Evolutionary conservation across 371 early-diverging fungal species (phyloP).

Genomic region (Choanephora cucurbitarum): DNA sequence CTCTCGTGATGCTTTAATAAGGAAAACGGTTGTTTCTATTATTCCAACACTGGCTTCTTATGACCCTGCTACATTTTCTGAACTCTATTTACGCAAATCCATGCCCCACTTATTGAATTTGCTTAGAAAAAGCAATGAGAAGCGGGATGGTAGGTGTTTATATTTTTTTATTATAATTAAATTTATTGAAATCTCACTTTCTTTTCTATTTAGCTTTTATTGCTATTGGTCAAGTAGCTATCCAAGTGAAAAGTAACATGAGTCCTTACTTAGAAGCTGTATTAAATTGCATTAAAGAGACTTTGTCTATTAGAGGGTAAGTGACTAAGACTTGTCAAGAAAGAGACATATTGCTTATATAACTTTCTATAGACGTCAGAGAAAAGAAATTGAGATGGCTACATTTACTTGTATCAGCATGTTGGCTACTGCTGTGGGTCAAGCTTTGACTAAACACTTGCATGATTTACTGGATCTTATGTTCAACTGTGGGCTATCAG

Average conservation of each 20-base stretch:
- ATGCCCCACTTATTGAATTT: slow-evolving; percentile 80
- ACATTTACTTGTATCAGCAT: slow-evolving; percentile 86
- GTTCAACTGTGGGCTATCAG: slow-evolving; percentile 87
- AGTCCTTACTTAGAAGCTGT: slow-evolving; percentile 80
- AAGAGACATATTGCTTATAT: neutral
- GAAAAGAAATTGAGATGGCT: slow-evolving; percentile 68
- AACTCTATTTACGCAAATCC: slow-evolving; percentile 68
- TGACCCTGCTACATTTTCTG: slow-evolving; percentile 78
- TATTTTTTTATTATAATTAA: too few relatives aligned
- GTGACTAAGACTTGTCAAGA: neutral
- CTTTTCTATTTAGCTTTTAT: slow-evolving; percentile 68
- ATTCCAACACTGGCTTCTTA: slow-evolving; percentile 86
- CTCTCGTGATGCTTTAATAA: slow-evolving; percentile 79
- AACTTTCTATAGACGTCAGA: slow-evolving; percentile 44
- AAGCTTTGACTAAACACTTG: slow-evolving; percentile 82
- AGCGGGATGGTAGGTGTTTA: slow-evolving; percentile 63
- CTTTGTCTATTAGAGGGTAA: slow-evolving; percentile 58
- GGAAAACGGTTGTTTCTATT: slow-evolving; percentile 81
- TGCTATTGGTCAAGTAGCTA: slow-evolving; percentile 87
- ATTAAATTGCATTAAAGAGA: slow-evolving; percentile 73
- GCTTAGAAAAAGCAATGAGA: slow-evolving; percentile 80
- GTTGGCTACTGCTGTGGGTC: slow-evolving; percentile 90
- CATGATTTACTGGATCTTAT: slow-evolving; percentile 90
- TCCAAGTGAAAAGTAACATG: slow-evolving; percentile 82
- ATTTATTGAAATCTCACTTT: neutral